Evolutionary conservation across 805 yeast genomes (phyloP).

Genomic region (Pichia membranifaciens): DNA sequence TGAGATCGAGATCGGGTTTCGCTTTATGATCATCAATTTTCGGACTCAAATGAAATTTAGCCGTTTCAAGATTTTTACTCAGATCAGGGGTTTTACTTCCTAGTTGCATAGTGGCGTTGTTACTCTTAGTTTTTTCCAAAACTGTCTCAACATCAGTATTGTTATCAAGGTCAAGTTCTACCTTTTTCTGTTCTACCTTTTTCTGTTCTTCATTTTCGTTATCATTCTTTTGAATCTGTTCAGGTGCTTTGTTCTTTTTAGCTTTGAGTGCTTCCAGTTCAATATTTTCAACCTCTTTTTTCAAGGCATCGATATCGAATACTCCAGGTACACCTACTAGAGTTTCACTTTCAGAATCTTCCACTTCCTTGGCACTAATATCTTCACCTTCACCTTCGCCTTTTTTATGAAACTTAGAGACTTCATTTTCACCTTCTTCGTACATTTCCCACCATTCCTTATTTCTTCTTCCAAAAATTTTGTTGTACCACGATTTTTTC

Average conservation of each 20-base stretch:
- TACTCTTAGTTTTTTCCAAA: no score
- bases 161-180: no score
- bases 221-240: neutral
- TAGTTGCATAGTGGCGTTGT: no score
- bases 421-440: constrained; percentile 35
- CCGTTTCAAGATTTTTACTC: neutral
- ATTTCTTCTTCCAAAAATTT: constrained; percentile 39
- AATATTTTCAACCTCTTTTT: constrained; percentile 39
- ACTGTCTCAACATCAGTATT: no score
- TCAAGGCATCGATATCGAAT: constrained; percentile 42
- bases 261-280: constrained; percentile 30
- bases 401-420: constrained; percentile 20
- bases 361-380: neutral
- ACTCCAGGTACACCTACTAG: constrained; percentile 20
- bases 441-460: constrained; percentile 56
- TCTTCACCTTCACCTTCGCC: constrained; percentile 11
- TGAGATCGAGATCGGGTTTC: neutral
- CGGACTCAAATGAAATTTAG: constrained; percentile 7
- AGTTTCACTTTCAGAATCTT: neutral
- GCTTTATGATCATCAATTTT: neutral
- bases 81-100: neutral
- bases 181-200: no score
- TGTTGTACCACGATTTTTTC: constrained; percentile 39
- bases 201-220: no score
- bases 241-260: no score